phyloP scores from a whole-genome alignment of 1,284 basidiomycete genomes.

The Melanopsichium pennsylvanicum region DNA sequence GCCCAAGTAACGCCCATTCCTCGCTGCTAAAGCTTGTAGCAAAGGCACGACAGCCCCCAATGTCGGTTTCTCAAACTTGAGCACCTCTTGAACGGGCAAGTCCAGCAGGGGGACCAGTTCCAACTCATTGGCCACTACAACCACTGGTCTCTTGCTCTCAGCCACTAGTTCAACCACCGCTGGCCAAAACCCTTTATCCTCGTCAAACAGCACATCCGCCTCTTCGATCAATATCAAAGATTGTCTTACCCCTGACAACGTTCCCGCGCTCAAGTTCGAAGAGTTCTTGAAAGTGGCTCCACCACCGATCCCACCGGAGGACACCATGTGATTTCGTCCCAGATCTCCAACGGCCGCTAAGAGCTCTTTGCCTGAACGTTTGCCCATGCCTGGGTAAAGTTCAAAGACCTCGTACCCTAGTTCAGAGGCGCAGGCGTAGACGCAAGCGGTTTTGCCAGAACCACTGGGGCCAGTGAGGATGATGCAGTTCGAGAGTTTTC shows the following conservation, averaged over 20 bases:
- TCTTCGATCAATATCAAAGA: slow-evolving; percentile 95
- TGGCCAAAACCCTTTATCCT: slow-evolving; percentile 91
- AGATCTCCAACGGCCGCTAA: slow-evolving; percentile 87
- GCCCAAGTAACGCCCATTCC: neutral
- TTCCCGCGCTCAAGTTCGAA: too few relatives aligned
- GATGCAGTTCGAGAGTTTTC: slow-evolving; percentile 54
- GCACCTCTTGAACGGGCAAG: slow-evolving; percentile 46
- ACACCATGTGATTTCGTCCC: slow-evolving; percentile 75
- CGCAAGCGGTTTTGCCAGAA: slow-evolving; percentile 58
- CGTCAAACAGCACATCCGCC: slow-evolving; percentile 89
- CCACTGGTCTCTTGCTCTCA: slow-evolving; percentile 56
- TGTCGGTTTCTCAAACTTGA: slow-evolving; percentile 38
- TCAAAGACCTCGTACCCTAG: slow-evolving; percentile 96
- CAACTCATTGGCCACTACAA: slow-evolving; percentile 60
- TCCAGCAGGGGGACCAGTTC: slow-evolving; percentile 34
- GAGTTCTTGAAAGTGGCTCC: slow-evolving; percentile 32
- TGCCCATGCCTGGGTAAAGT: slow-evolving; percentile 88
- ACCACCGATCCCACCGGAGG: slow-evolving; percentile 47
- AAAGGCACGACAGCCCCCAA: slow-evolving; percentile 58
- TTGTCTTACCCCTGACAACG: too few relatives aligned
- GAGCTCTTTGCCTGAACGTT: slow-evolving; percentile 80
- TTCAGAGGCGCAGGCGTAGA: slow-evolving; percentile 68
- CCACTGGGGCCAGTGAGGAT: slow-evolving; percentile 77
- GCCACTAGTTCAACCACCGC: slow-evolving; percentile 67
- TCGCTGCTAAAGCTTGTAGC: slow-evolving; percentile 17